These are phyloP conservation scores for Penicillium sp. DNA, from an alignment of 2,329 filamentous ascomycete species.

Conservation along the genomic window DNA sequence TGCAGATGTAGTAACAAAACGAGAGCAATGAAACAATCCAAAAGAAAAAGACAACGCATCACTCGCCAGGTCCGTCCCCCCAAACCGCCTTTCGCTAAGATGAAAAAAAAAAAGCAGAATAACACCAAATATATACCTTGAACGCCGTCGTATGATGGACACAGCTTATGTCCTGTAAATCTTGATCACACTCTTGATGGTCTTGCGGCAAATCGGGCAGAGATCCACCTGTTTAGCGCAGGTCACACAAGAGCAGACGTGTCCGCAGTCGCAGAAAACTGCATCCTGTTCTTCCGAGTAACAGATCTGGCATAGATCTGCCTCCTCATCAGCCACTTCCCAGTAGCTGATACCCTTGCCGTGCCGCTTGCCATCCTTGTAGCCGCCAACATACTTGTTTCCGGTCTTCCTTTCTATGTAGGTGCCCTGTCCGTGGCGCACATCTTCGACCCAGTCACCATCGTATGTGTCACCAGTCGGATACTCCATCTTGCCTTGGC, in stretches of 20 bases:
- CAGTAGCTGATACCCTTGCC: slow-evolving; percentile 67
- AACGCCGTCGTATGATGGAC: slow-evolving; percentile 12
- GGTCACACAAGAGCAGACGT: slow-evolving; percentile 64
- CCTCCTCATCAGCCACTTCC: slow-evolving; percentile 65
- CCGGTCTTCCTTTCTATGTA: slow-evolving; percentile 61
- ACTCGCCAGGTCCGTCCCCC: slow-evolving; percentile 1
- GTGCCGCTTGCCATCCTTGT: slow-evolving; percentile 63
- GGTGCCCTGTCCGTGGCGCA: slow-evolving; percentile 60
- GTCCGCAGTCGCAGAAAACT: slow-evolving; percentile 66
- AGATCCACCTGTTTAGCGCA: slow-evolving; percentile 63
- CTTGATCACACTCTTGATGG: slow-evolving; percentile 61
- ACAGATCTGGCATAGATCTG: slow-evolving; percentile 64
- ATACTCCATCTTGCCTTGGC: slow-evolving; percentile 62
- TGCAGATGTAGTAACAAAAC: slow-evolving; percentile 9
- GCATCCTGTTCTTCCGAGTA: slow-evolving; percentile 64
- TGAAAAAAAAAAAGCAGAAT: neutral
- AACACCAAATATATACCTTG: slow-evolving; percentile 14
- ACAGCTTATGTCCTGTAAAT: slow-evolving; percentile 52
- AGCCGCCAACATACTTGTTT: slow-evolving; percentile 66
- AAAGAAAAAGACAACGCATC: neutral
- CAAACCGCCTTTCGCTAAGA: slow-evolving; percentile 9
- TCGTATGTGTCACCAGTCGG: slow-evolving; percentile 56
- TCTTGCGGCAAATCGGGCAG: slow-evolving; percentile 65
- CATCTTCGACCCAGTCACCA: slow-evolving; percentile 51
- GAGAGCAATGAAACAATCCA: slow-evolving; percentile 5